Conservation (phyloP, 1,284 basidiomycete genomes). For the Agaricales sp. region DNA sequence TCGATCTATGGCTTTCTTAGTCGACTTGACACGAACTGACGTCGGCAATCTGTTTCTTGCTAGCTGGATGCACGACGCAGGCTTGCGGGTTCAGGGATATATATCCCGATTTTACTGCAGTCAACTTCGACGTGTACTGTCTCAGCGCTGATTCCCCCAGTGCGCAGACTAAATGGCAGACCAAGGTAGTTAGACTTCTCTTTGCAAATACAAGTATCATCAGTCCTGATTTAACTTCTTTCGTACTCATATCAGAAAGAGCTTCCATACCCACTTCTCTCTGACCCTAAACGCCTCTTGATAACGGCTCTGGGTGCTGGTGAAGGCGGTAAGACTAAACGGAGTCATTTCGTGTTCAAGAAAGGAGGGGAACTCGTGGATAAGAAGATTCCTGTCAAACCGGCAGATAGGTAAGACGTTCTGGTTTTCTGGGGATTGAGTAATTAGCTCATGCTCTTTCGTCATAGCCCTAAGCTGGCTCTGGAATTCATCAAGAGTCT, state of each 20-base stretch:
- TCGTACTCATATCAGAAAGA: constrained; percentile 41
- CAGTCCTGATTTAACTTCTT: background rate
- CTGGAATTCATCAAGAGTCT: constrained; percentile 17
- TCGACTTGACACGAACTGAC: constrained; percentile 6
- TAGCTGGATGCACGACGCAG: constrained; percentile 82
- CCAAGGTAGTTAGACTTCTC: constrained; percentile 45
- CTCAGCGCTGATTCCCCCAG: constrained; percentile 75
- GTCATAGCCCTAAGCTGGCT: constrained; percentile 15
- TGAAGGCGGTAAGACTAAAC: constrained; percentile 72
- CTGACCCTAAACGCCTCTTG: constrained; percentile 74
- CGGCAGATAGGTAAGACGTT: constrained; percentile 57
- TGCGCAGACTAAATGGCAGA: constrained; percentile 78
- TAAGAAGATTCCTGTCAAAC: constrained; percentile 75
- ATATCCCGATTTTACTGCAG: constrained; percentile 62
- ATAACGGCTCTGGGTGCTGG: constrained; percentile 79
- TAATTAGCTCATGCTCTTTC: background rate
- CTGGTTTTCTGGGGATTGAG: background rate
- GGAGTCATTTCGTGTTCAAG: constrained; percentile 86
- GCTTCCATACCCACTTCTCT: constrained; percentile 79
- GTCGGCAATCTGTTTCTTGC: constrained; percentile 6
- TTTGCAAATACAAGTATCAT: no score
- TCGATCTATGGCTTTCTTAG: constrained; percentile 1
- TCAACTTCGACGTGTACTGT: constrained; percentile 75
- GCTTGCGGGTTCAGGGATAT: constrained; percentile 84
- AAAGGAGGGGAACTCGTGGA: constrained; percentile 82